These are phyloP conservation scores for Tolypocladium pustulatum DNA, from an alignment of 2,329 filamentous ascomycete genomes.

Conservation along the genomic window DNA sequence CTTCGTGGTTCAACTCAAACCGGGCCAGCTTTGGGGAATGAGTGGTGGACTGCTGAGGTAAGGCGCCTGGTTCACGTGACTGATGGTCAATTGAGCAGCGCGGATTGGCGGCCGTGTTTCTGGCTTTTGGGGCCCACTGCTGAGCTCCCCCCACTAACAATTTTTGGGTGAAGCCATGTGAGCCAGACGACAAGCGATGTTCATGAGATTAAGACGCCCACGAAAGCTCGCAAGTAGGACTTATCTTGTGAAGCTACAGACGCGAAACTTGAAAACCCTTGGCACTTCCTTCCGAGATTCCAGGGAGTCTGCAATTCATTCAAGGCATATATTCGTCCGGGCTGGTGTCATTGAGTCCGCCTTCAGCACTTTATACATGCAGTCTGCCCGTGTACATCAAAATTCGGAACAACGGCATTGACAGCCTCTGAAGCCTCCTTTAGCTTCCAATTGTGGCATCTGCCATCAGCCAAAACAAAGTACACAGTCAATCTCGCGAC, in stretches of 20 bases:
- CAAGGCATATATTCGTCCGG: no score
- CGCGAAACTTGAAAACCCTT: neutral
- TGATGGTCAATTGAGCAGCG: slow-evolving; percentile 20
- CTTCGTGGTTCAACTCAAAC: neutral
- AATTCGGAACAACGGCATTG: neutral
- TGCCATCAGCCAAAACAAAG: neutral
- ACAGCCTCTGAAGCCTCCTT: neutral
- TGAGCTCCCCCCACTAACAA: neutral
- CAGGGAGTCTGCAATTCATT: no score
- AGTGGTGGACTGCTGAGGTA: slow-evolving; percentile 2
- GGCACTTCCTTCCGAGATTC: no score
- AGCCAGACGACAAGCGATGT: neutral
- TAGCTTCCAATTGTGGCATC: no score
- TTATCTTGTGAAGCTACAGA: neutral
- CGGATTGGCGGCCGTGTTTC: slow-evolving; percentile 16
- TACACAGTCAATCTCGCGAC: neutral
- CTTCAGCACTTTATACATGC: neutral
- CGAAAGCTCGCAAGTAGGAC: neutral
- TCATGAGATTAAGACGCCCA: neutral
- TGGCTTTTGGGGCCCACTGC: neutral
- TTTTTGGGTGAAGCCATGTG: neutral
- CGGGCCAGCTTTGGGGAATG: neutral
- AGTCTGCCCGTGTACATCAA: no score
- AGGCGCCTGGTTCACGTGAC: slow-evolving; percentile 20
- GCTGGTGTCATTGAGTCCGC: neutral